phyloP scores from a whole-genome alignment of 75 land plant genomes.

The Cupressus sempervirens region DNA sequence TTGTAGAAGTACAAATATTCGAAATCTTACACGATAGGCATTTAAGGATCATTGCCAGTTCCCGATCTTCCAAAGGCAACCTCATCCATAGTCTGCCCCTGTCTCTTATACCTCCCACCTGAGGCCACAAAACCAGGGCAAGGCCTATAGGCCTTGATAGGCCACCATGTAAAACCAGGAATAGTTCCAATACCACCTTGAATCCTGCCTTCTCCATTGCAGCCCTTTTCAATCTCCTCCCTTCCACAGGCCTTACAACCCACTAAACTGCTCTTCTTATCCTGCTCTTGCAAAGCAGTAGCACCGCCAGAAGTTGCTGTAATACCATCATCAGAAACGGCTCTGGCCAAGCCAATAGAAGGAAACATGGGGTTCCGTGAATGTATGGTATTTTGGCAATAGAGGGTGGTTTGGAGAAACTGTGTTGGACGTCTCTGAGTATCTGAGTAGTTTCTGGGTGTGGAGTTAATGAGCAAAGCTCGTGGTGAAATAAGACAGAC shows the following conservation, averaged over 20 bases:
- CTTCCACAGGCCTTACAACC: conserved; percentile 84
- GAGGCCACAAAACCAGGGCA: conserved; percentile 86
- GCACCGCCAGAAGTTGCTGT: neutral
- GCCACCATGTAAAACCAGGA: conserved; percentile 98
- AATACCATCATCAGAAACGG: neutral
- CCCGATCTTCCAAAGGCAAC: conserved; percentile 62
- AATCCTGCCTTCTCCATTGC: conserved; percentile 93
- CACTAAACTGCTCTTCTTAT: neutral
- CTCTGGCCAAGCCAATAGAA: neutral
- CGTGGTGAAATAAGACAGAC: neutral
- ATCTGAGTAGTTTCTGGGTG: neutral
- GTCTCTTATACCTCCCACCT: conserved; percentile 77
- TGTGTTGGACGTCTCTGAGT: neutral
- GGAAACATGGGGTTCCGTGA: neutral
- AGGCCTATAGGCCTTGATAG: conserved; percentile 96
- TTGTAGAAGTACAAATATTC: neutral
- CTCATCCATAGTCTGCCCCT: conserved; percentile 90
- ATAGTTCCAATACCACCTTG: conserved; percentile 94
- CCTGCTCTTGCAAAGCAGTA: neutral
- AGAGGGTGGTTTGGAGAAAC: neutral
- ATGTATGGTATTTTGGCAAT: neutral
- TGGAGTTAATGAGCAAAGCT: neutral
- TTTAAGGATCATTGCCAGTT: conserved; percentile 7
- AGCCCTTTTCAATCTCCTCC: conserved; percentile 66
- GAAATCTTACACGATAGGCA: neutral